These are phyloP conservation scores for Coemansia sp. DNA, from an alignment of 192 early-diverging fungal species.

Conservation along the genomic window DNA sequence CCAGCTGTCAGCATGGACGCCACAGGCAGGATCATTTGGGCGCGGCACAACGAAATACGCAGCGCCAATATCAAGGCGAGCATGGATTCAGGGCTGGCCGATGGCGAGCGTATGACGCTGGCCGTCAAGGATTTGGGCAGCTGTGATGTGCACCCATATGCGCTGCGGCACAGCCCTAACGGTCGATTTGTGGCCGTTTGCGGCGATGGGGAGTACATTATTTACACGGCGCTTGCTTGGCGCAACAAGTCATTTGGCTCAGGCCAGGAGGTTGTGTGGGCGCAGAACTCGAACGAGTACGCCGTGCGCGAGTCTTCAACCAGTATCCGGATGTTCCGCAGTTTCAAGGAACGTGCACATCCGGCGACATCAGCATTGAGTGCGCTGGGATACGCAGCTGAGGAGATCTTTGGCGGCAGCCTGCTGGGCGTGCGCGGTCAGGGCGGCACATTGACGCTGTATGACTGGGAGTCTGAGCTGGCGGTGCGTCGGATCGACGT, in stretches of 20 bases:
- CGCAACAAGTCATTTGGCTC: slow-evolving; percentile 98
- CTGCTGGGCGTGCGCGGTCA: slow-evolving; percentile 77
- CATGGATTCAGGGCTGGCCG: slow-evolving; percentile 78
- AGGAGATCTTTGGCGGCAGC: slow-evolving; percentile 93
- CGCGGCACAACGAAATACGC: slow-evolving; percentile 93
- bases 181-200: slow-evolving; percentile 98
- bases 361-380: slow-evolving; percentile 55
- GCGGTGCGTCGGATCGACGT: slow-evolving; percentile 93
- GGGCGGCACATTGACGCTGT: slow-evolving; percentile 83
- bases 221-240: slow-evolving; percentile 99
- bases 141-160: slow-evolving; percentile 97
- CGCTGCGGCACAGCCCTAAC: slow-evolving; percentile 94
- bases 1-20: slow-evolving; percentile 98
- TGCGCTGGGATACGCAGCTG: slow-evolving; percentile 77
- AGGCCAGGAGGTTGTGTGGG: slow-evolving; percentile 97
- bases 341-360: slow-evolving; percentile 86
- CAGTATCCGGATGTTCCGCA: slow-evolving; percentile 87
- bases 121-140: slow-evolving; percentile 93
- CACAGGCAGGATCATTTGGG: slow-evolving; percentile 97
- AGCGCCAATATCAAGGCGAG: slow-evolving; percentile 90
- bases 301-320: slow-evolving; percentile 93
- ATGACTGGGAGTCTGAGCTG: slow-evolving; percentile 95
- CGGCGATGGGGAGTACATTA: slow-evolving; percentile 99
- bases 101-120: slow-evolving; percentile 86
- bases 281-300: slow-evolving; percentile 91